Percentiles rank a stretch among this genome's conserved stretches.
Evolutionary conservation across 345 rosid genomes (phyloP).

Genomic region (Arabidopsis suecica): DNA sequence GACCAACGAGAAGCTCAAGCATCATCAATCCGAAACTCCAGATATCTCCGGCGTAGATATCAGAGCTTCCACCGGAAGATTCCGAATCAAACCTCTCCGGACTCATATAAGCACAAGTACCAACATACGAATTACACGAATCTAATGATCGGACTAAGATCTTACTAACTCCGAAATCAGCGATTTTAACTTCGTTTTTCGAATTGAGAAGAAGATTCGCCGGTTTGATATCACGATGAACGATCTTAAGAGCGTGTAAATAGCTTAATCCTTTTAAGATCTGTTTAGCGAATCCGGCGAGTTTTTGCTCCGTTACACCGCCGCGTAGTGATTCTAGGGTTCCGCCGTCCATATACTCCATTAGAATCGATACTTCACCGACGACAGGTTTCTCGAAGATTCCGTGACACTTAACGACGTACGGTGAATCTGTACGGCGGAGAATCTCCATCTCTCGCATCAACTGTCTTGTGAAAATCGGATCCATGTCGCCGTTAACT

Average conservation of each 20-base stretch:
- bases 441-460: constrained; percentile 81
- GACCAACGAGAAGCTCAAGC: constrained; percentile 77
- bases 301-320: constrained; percentile 54
- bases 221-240: constrained; percentile 88
- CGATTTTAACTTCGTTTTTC: constrained; percentile 69
- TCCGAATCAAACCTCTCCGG: constrained; percentile 89
- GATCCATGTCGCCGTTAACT: constrained; percentile 64
- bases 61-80: constrained; percentile 57
- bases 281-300: constrained; percentile 63
- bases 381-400: constrained; percentile 59
- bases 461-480: constrained; percentile 62
- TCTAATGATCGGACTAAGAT: constrained; percentile 71
- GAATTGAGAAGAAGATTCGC: constrained; percentile 70
- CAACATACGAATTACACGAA: constrained; percentile 84
- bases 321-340: constrained; percentile 65
- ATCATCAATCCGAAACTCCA: constrained; percentile 91
- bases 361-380: constrained; percentile 68
- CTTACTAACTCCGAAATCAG: constrained; percentile 88
- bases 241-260: constrained; percentile 69
- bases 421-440: constrained; percentile 75
- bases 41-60: constrained; percentile 79
- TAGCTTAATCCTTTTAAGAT: constrained; percentile 68
- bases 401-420: constrained; percentile 64
- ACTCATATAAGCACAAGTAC: constrained; percentile 95
- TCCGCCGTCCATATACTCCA: constrained; percentile 90